These are phyloP conservation scores for Cryphonectria carpinicola DNA, from an alignment of 2,329 filamentous ascomycete genomes.

Conservation along the genomic window DNA sequence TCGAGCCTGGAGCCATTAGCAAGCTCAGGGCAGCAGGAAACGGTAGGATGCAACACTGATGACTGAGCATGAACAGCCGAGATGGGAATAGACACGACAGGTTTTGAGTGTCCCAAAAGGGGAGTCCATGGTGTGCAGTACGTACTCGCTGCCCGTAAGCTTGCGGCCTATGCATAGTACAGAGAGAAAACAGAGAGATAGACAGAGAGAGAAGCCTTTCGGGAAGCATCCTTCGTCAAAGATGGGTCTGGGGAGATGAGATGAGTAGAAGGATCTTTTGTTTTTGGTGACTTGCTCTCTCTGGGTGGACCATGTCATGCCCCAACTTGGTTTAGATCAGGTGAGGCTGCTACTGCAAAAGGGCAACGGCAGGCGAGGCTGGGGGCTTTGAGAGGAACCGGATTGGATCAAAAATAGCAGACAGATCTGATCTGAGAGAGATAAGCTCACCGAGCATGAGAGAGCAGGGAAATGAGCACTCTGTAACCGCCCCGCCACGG, in stretches of 20 bases:
- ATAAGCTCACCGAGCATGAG: constrained; percentile 6
- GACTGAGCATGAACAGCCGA: constrained; percentile 14
- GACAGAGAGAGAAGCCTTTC: not conserved
- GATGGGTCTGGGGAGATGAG: constrained; percentile 13
- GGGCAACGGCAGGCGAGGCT: constrained; percentile 4
- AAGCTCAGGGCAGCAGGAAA: not conserved
- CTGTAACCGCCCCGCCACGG: constrained; percentile 2
- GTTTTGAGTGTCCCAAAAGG: not conserved
- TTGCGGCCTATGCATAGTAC: not conserved
- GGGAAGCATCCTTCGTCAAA: constrained; percentile 7
- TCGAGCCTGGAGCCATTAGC: not conserved
- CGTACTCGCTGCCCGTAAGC: constrained; percentile 3
- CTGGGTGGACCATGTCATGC: not conserved
- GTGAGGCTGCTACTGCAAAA: not conserved
- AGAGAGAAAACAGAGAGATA: not conserved
- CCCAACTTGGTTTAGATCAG: constrained; percentile 8
- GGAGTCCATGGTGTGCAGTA: not conserved
- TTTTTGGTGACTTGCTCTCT: not conserved
- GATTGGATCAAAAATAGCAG: constrained; percentile 20
- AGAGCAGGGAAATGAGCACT: constrained; percentile 6
- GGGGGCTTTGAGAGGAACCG: constrained; percentile 9
- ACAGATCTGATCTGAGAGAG: constrained; percentile 9
- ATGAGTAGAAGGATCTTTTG: not conserved
- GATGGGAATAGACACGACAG: constrained; percentile 14
- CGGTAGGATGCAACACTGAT: constrained; percentile 13